Conservation (phyloP, 306 rosid species). For the Cicer cuneatum region DNA sequence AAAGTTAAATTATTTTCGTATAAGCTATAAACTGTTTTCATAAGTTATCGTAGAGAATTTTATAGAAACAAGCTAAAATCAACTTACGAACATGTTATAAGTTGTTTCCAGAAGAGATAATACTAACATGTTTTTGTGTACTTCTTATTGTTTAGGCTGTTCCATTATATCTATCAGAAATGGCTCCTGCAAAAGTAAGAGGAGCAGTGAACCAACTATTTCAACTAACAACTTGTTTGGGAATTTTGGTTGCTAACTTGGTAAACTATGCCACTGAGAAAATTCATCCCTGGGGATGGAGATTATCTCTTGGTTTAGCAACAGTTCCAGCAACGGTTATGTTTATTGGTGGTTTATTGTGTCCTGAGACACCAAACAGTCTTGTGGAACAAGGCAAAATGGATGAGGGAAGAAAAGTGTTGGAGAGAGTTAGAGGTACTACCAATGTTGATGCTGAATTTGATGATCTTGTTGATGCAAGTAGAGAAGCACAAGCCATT, state of each 20-base stretch:
- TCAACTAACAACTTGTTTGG: conserved; percentile 73
- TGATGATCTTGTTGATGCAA: conserved; percentile 74
- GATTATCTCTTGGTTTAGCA: conserved; percentile 88
- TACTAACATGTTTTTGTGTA: background rate
- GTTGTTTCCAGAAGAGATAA: too few species aligned
- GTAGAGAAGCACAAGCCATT: conserved; percentile 61
- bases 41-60: too few species aligned
- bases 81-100: too few species aligned
- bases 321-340: conserved; percentile 73
- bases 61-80: too few species aligned
- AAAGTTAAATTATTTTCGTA: too few species aligned
- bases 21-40: too few species aligned
- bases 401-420: conserved; percentile 69
- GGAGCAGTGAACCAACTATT: conserved; percentile 83
- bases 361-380: conserved; percentile 93
- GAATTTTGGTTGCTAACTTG: conserved; percentile 68
- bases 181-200: conserved; percentile 83
- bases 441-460: conserved; percentile 76
- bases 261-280: conserved; percentile 67
- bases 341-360: conserved; percentile 84
- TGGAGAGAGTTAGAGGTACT: conserved; percentile 82
- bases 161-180: conserved; percentile 88
- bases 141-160: conserved; percentile 69
- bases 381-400: conserved; percentile 78
- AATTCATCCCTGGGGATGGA: conserved; percentile 90